These are phyloP conservation scores for Eucalyptus decipiens DNA, from an alignment of 345 rosid genomes.

Conservation along the genomic window DNA sequence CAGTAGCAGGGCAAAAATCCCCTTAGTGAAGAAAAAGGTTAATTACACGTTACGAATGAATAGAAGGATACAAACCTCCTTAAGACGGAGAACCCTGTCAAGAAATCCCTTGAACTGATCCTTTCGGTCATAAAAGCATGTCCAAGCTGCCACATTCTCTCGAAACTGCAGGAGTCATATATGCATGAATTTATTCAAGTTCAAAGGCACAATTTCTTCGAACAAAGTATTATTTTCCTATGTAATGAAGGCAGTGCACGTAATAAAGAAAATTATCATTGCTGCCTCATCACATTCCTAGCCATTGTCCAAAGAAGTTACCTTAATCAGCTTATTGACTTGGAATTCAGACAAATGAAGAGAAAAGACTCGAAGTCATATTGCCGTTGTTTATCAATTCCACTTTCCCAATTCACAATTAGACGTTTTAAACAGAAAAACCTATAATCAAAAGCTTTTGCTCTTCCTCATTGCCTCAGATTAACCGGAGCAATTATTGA, in stretches of 20 bases:
- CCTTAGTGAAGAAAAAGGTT: neutral
- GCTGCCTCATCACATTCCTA: neutral
- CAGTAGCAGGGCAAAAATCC: neutral
- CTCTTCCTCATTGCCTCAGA: neutral
- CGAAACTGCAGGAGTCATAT: constrained; percentile 51
- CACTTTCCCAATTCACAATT: neutral
- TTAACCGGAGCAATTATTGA: neutral
- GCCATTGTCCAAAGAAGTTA: neutral
- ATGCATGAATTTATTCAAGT: neutral
- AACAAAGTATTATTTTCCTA: neutral
- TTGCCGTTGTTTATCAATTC: neutral
- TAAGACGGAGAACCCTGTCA: constrained; percentile 67
- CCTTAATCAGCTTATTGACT: neutral
- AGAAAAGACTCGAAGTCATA: neutral
- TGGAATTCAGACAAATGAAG: neutral
- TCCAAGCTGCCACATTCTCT: constrained; percentile 97
- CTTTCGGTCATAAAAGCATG: constrained; percentile 75
- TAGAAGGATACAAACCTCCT: constrained; percentile 55
- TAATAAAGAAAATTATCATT: neutral
- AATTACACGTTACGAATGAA: too few species aligned
- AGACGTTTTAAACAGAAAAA: neutral
- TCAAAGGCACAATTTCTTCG: neutral
- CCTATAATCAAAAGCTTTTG: neutral
- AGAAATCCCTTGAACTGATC: constrained; percentile 69
- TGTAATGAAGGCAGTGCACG: neutral